phyloP scores from a whole-genome alignment of 139 green algal species.

The Asterochloris erici region DNA sequence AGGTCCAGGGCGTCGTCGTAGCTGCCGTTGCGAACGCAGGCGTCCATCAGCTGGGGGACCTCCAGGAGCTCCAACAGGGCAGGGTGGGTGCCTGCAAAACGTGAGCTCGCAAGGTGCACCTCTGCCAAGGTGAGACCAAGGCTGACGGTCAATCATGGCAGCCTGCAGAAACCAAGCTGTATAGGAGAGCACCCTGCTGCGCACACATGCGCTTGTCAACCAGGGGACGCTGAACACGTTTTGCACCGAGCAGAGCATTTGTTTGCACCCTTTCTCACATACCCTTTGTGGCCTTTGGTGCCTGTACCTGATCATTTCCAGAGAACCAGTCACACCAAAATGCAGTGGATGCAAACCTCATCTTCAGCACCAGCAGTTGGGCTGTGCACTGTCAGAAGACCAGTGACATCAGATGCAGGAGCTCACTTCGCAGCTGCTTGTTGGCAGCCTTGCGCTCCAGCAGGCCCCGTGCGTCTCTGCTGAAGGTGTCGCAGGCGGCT shows the following conservation, averaged over 20 bases:
- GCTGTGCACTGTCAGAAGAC: neutral
- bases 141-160: neutral
- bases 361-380: no score
- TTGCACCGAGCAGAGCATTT: no score
- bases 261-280: no score
- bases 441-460: conserved; percentile 50
- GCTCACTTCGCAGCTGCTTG: conserved; percentile 67
- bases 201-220: no score
- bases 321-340: no score
- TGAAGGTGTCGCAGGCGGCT: conserved; percentile 56
- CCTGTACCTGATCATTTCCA: no score
- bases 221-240: no score
- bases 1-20: conserved; percentile 98
- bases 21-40: conserved; percentile 88
- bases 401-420: neutral
- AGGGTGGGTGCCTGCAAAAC: conserved; percentile 56
- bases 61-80: conserved; percentile 91
- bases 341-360: no score
- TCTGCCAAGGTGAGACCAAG: neutral
- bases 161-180: no score
- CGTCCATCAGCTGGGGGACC: conserved; percentile 94
- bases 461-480: conserved; percentile 34
- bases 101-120: neutral
- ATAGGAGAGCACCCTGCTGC: no score
- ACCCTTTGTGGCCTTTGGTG: no score